phyloP scores from a whole-genome alignment of 2,329 filamentous ascomycete genomes.

The Phaeomoniella chlamydospora region DNA sequence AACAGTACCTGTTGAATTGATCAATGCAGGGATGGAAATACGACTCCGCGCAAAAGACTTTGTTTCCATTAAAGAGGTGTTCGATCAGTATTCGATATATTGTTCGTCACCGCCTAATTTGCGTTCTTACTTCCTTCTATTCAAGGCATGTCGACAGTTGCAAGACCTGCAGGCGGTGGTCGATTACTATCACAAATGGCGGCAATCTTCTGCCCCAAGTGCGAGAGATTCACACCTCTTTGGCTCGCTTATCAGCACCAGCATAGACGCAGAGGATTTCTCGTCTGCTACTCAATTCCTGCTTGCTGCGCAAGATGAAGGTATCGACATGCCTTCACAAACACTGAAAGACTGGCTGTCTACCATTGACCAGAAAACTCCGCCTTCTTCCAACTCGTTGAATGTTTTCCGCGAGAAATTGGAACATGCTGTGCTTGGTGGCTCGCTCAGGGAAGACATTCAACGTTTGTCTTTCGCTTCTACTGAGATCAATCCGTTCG shows the following conservation, averaged over 20 bases:
- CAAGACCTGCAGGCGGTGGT: neutral
- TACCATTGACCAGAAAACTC: neutral
- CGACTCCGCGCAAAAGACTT: neutral
- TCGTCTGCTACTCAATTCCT: neutral
- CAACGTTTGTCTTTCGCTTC: too few species aligned
- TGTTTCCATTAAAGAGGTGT: neutral
- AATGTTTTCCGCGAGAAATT: too few species aligned
- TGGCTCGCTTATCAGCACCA: neutral
- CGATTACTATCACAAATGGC: neutral
- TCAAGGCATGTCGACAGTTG: neutral
- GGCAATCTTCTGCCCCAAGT: neutral
- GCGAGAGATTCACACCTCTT: neutral
- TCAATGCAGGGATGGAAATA: neutral
- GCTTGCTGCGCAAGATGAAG: neutral
- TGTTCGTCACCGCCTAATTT: neutral
- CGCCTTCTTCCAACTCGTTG: neutral
- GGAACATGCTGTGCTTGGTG: too few species aligned
- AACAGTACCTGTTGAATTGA: neutral
- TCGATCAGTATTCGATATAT: neutral
- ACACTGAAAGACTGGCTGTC: neutral
- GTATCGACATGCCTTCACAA: neutral
- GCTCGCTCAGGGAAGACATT: too few species aligned
- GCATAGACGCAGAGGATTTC: neutral
- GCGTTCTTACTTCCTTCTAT: neutral
- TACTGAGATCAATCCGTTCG: too few species aligned